Evolutionary conservation across 331 rosid species (phyloP).

Genomic region (Cydonia oblonga): DNA sequence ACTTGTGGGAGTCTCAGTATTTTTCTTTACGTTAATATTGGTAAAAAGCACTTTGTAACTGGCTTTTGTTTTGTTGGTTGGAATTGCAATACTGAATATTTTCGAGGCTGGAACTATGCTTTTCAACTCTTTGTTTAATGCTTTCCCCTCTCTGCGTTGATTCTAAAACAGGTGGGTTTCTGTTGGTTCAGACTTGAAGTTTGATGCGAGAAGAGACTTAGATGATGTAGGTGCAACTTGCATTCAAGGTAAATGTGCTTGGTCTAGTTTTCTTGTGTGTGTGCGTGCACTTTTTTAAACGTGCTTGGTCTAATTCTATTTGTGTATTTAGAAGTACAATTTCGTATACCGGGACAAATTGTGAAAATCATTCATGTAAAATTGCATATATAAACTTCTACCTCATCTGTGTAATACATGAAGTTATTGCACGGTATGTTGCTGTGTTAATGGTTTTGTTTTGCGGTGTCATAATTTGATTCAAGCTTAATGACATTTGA

Average conservation of each 20-base stretch:
- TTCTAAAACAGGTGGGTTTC: conserved; percentile 89
- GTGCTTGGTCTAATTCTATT: neutral
- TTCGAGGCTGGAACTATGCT: neutral
- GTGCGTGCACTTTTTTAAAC: neutral
- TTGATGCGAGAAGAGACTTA: conserved; percentile 96
- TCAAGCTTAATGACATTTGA: neutral
- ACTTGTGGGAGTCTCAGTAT: neutral
- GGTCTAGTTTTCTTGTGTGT: neutral
- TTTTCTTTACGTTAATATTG: neutral
- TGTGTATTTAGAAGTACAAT: neutral
- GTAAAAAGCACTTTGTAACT: neutral
- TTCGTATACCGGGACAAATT: neutral
- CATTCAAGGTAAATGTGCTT: conserved; percentile 42
- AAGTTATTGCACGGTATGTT: neutral
- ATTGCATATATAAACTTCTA: neutral
- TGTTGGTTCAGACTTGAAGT: conserved; percentile 99
- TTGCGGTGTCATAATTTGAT: neutral
- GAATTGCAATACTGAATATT: neutral
- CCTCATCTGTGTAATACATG: neutral
- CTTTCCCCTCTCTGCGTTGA: conserved; percentile 19
- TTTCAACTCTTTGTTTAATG: conserved; percentile 20
- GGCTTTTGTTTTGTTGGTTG: neutral
- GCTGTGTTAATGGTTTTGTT: neutral
- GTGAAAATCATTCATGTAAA: neutral
- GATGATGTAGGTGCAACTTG: conserved; percentile 77